phyloP scores from a whole-genome alignment of 2,329 filamentous ascomycete species.

The Metarhizium guizhouense region DNA sequence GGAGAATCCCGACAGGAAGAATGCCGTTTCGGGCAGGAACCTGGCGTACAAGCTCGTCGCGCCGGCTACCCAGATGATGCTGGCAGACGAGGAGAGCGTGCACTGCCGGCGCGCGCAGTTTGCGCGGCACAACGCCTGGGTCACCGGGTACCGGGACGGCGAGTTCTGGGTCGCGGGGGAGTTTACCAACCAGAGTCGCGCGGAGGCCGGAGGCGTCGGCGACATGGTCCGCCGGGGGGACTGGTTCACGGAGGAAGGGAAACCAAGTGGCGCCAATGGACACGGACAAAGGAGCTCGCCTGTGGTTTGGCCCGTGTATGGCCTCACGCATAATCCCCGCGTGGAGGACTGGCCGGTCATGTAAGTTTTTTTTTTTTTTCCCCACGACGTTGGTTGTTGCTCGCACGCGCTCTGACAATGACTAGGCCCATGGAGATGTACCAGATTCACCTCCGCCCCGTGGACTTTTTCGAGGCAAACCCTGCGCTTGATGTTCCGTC shows the following conservation, averaged over 20 bases:
- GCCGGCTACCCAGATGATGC: constrained; percentile 34
- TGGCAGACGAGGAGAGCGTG: constrained; percentile 35
- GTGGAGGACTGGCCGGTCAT: constrained; percentile 23
- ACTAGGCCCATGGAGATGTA: constrained; percentile 38
- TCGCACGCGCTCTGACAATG: constrained; percentile 1
- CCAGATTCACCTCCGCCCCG: constrained; percentile 31
- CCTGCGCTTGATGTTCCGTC: constrained; percentile 37
- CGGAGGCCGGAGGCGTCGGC: constrained; percentile 33
- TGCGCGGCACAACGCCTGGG: constrained; percentile 37
- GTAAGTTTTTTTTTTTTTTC: constrained; percentile 23
- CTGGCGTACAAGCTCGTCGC: constrained; percentile 41
- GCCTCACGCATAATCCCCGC: constrained; percentile 44
- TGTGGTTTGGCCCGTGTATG: constrained; percentile 39
- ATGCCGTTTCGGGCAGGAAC: constrained; percentile 37
- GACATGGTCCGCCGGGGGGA: constrained; percentile 38
- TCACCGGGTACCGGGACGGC: constrained; percentile 39
- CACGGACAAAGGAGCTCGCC: constrained; percentile 18
- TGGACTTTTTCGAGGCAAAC: constrained; percentile 38
- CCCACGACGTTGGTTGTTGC: background rate
- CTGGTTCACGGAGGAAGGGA: constrained; percentile 30
- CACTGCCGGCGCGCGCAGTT: constrained; percentile 34
- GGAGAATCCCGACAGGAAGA: constrained; percentile 35
- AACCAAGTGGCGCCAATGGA: constrained; percentile 7
- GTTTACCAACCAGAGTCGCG: constrained; percentile 39
- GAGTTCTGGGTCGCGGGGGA: constrained; percentile 43